These are phyloP conservation scores for Elsinoe arachidis DNA, from an alignment of 2,329 filamentous ascomycete genomes.

Conservation along the genomic window DNA sequence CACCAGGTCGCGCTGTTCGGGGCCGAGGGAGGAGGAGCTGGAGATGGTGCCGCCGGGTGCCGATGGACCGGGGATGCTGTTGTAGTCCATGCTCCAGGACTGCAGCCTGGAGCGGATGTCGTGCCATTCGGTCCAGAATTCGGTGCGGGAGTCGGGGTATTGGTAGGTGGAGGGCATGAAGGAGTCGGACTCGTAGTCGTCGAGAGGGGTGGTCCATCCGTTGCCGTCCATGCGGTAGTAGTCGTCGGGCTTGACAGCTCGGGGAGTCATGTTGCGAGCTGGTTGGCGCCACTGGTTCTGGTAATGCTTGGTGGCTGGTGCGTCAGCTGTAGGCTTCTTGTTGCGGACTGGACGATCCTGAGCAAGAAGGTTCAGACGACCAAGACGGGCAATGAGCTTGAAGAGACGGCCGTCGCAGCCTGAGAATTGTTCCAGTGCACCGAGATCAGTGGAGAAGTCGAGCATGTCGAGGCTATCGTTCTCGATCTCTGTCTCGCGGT, in stretches of 20 bases:
- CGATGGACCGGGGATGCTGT: slow-evolving; percentile 22
- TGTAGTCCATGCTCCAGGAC: slow-evolving; percentile 62
- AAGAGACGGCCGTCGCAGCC: slow-evolving; percentile 83
- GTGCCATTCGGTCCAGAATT: slow-evolving; percentile 84
- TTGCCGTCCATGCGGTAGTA: slow-evolving; percentile 58
- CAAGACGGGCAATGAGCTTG: slow-evolving; percentile 74
- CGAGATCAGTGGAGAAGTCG: slow-evolving; percentile 57
- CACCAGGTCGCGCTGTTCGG: slow-evolving; percentile 62
- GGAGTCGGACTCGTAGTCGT: slow-evolving; percentile 34
- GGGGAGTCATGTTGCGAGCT: slow-evolving; percentile 2
- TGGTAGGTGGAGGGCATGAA: slow-evolving; percentile 21
- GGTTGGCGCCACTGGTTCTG: slow-evolving; percentile 7
- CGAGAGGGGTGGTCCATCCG: slow-evolving; percentile 42
- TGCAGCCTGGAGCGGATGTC: slow-evolving; percentile 67
- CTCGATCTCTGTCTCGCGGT: slow-evolving; percentile 74
- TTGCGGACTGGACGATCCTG: slow-evolving; percentile 50
- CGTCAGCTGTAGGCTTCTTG: slow-evolving; percentile 25
- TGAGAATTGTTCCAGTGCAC: slow-evolving; percentile 72
- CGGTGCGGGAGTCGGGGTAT: slow-evolving; percentile 47
- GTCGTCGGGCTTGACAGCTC: slow-evolving; percentile 23
- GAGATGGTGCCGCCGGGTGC: slow-evolving; percentile 19
- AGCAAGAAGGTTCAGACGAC: slow-evolving; percentile 73
- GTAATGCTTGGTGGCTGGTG: slow-evolving; percentile 24
- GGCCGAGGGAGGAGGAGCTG: slow-evolving; percentile 17
- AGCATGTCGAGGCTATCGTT: slow-evolving; percentile 55